Base-by-base conservation (phyloP, 2,329 filamentous ascomycete genomes). In the Colletotrichum sp. region DNA sequence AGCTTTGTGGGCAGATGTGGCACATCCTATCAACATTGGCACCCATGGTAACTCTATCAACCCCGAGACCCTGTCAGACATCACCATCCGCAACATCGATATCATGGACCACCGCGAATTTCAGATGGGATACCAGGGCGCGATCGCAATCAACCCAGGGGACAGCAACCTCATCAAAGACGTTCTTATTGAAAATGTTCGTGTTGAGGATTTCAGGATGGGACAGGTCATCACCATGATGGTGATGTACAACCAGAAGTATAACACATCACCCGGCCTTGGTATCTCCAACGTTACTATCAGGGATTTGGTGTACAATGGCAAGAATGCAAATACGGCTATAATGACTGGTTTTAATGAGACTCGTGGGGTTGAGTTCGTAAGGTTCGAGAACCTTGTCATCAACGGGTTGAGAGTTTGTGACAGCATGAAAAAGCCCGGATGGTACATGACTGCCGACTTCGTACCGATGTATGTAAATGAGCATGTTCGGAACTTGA, bases 11-110 rank as follows among this genome's bases (percentile, higher is more conserved):
- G 80, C 83, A 1, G 83, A 83, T 66, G 71, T 81, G 26, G 82
- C 82, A 1, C 82, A 84, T 63, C 79, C 82, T 2, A 82, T 84
- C 55, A 82, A 83, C 15, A 81, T 84, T n/a, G 83, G 83, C 4
- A 84, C 82, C 18, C 83, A 84, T 39, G 83, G 83, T 3, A 83
- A 83, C 67, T 76, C 81, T 1, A 76, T 71, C 12, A 77, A 76
- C 18, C 82, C 83, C 0, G 83, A 84, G 78, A 83, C 79, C 1
- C 79, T 82, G 72, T 73, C 78, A n/a, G 80, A 76, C 8, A 70
- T 84, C 10, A 78, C 70, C 0, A 80, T 84, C 64, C 73, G 77
- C 4, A 82, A 84, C 24, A 79, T 84, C 62, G 83, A 84, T 60
- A 82, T 84, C 65, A 73, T 84, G 9, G 83, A 84, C 57, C 83